Conservation (phyloP, 2,329 filamentous ascomycete species). For the Pseudocercospora fijiensis region DNA sequence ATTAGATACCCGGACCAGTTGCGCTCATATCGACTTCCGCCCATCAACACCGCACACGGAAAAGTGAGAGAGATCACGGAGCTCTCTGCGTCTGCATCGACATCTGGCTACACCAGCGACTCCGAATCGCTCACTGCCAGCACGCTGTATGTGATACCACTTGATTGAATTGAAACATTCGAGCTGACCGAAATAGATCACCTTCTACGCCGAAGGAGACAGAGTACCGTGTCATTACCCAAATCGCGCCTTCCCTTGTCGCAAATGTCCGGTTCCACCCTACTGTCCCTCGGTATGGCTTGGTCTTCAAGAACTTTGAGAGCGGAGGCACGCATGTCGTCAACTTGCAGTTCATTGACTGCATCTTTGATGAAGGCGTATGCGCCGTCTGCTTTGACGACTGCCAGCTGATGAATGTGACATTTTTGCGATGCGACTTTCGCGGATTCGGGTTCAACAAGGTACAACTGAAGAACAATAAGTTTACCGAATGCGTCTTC, state of each 20-base stretch:
- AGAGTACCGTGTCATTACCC: neutral
- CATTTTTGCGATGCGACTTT: slow-evolving; percentile 13
- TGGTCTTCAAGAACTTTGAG: slow-evolving; percentile 2
- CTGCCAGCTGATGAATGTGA: slow-evolving; percentile 8
- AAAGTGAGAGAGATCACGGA: neutral
- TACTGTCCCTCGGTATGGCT: neutral
- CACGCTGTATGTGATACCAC: neutral
- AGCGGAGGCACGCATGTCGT: slow-evolving; percentile 7
- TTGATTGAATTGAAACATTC: neutral
- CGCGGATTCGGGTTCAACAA: neutral
- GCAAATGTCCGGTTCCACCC: slow-evolving; percentile 10
- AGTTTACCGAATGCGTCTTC: slow-evolving; percentile 3
- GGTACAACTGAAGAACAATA: slow-evolving; percentile 3
- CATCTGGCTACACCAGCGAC: neutral
- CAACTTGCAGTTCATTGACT: slow-evolving; percentile 12
- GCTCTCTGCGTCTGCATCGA: neutral
- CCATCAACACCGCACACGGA: neutral
- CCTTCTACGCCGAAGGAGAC: neutral
- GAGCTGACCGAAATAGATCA: neutral
- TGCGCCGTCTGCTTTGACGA: slow-evolving; percentile 4
- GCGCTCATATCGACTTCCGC: neutral
- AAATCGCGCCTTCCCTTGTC: neutral
- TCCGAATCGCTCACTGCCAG: neutral
- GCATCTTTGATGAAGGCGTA: slow-evolving; percentile 3
- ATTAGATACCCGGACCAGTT: neutral